These are phyloP conservation scores for Evernia prunastri DNA, from an alignment of 495 filamentous ascomycete species.

Conservation along the genomic window DNA sequence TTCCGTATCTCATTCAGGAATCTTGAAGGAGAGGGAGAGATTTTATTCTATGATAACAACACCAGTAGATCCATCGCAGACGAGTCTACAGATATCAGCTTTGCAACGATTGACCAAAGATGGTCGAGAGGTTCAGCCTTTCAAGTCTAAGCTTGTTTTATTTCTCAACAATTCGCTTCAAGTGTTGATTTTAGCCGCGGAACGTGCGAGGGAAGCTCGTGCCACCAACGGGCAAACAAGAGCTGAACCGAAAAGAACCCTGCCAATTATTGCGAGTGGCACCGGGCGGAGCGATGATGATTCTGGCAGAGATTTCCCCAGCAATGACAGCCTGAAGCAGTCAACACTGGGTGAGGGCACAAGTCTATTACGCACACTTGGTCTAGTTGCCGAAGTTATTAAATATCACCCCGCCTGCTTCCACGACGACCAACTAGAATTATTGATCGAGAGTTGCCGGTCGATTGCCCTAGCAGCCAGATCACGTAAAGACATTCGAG, in stretches of 20 bases:
- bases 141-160: conserved; percentile 55
- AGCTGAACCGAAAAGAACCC: not conserved
- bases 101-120: conserved; percentile 56
- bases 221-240: conserved; percentile 1
- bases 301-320: not conserved
- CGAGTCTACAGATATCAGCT: conserved; percentile 56
- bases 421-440: conserved; percentile 56
- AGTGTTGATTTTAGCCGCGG: conserved; percentile 48
- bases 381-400: conserved; percentile 70
- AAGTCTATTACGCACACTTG: conserved; percentile 56
- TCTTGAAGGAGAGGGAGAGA: conserved; percentile 57
- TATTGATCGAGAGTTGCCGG: conserved; percentile 62
- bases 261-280: not conserved
- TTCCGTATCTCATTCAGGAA: conserved; percentile 53
- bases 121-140: conserved; percentile 57
- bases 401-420: conserved; percentile 78
- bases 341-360: conserved; percentile 50
- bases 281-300: not conserved
- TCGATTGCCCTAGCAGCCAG: conserved; percentile 71
- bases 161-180: conserved; percentile 54
- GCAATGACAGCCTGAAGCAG: conserved; percentile 3
- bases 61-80: conserved; percentile 48
- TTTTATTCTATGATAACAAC: conserved; percentile 56
- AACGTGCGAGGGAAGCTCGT: conserved; percentile 29
- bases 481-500: conserved; percentile 63